Percentiles rank a stretch among this genome's conserved stretches.
These are phyloP conservation scores for Diversispora eburnea DNA, from an alignment of 192 early-diverging fungal genomes.

Conservation along the genomic window DNA sequence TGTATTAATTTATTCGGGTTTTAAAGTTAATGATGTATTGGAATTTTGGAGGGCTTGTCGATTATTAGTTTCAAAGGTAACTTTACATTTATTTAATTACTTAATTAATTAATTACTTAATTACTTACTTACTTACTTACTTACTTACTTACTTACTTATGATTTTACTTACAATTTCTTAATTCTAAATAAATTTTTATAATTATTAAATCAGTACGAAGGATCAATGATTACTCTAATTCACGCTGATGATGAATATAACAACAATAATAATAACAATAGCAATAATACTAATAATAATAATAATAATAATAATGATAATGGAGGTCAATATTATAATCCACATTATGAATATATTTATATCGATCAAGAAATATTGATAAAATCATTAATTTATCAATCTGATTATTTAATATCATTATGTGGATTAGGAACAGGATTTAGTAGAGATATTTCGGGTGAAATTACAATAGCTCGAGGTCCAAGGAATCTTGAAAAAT, in stretches of 20 bases:
- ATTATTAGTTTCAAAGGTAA: conserved; percentile 40
- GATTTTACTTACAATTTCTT: no score
- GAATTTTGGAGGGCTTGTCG: conserved; percentile 45
- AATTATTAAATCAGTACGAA: conserved; percentile 30
- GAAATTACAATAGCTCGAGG: conserved; percentile 53
- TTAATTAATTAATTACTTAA: background rate
- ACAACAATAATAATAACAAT: background rate
- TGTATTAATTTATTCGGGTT: conserved; percentile 47
- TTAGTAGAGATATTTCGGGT: conserved; percentile 56
- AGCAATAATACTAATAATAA: no score
- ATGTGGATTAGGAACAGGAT: conserved; percentile 47
- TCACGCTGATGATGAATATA: conserved; percentile 49
- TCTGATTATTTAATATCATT: conserved; percentile 50
- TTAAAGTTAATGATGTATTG: conserved; percentile 35
- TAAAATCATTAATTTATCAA: conserved; percentile 44
- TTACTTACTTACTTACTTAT: no score
- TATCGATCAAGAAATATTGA: conserved; percentile 41
- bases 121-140: no score
- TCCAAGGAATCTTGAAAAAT: conserved; percentile 41
- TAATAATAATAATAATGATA: no score
- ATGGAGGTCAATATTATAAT: no score
- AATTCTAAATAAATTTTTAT: no score
- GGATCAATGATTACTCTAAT: conserved; percentile 50
- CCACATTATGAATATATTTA: no score
- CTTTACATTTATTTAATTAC: background rate